Base-by-base conservation (phyloP, 352 stramenopile genomes). In the Phytopythium aichiense region DNA sequence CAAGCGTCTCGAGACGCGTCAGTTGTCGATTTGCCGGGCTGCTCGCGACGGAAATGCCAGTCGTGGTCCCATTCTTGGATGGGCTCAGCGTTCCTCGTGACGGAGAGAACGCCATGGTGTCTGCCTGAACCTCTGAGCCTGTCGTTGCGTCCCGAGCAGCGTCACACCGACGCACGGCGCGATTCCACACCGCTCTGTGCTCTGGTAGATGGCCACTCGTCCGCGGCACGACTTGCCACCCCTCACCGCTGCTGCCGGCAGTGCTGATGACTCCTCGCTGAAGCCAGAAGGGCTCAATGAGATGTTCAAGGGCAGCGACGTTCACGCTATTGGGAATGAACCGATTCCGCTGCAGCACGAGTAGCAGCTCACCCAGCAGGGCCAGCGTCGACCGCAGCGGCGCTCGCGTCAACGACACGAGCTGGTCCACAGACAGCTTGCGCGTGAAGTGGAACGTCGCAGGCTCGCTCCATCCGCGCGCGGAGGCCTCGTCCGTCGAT, bases 131-230 rank as follows among this genome's bases (percentile, higher is more conserved):
- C 15, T 38, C 23, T 7, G 22, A 11, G 2, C 20, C 18, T 23
- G 2, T 45, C 9, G 52, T 16, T 57, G 52, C 18, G 2, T 2
- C 35, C n/a, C 67, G 71, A 5, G 64, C 73, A 20, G 71, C 67
- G 64, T 80, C 63, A 56, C 79, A 89, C 9, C 83, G 64, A 25
- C 83, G 79, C 50, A 92, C 72, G 0, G 74, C 79, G 20, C 79
- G 83, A 57, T 92, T 92, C 83, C 81, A 92, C 42, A 88, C 66
- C 30, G 78, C 73, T 25, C 83, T 64, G 18, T 71, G 66, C 22
- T 80, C 58, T 1, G 72, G 76, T 7, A 76, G 22, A 57, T 69
- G 53, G 12, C 20, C 60, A 42, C 51, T 60, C 20, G 68, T 65
- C 15, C 67, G 61, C 13, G 71, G 62, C 51, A 78, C 66, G 2